These are phyloP conservation scores for Plasmodium coatneyi DNA, from an alignment of 169 alveolate genomes.

Conservation along the genomic window DNA sequence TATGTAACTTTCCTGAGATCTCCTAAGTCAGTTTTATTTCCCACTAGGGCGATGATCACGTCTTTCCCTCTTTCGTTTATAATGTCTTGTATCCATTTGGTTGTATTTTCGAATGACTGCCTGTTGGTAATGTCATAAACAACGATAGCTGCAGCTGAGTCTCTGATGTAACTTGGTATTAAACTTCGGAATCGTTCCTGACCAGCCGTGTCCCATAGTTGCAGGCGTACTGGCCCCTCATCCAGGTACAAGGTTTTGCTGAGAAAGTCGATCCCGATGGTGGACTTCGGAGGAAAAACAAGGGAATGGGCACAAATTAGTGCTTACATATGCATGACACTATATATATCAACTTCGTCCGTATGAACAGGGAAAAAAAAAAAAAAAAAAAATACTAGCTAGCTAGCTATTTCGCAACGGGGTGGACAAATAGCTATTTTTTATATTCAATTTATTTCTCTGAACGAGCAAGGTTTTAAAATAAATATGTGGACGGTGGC, in stretches of 20 bases:
- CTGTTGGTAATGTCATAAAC: conserved; percentile 96
- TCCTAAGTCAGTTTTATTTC: conserved; percentile 96
- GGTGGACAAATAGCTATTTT: not conserved
- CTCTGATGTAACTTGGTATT: conserved; percentile 97
- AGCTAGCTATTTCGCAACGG: not conserved
- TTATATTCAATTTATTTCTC: not conserved
- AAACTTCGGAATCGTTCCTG: conserved; percentile 96
- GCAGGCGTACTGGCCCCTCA: conserved; percentile 95
- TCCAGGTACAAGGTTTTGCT: conserved; percentile 95
- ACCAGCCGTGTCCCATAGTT: conserved; percentile 99
- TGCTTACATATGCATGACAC: not conserved
- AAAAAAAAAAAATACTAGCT: not conserved
- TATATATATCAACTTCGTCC: not conserved
- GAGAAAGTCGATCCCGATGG: conserved; percentile 97
- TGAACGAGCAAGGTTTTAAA: not conserved
- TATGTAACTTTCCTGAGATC: conserved; percentile 94
- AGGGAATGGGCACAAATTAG: conserved; percentile 4
- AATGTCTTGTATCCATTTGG: conserved; percentile 98
- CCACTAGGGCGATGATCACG: conserved; percentile 96
- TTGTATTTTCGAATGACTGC: conserved; percentile 91
- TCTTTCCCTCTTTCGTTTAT: conserved; percentile 95
- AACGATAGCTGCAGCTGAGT: conserved; percentile 96
- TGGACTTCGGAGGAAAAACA: conserved; percentile 79
- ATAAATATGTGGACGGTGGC: not conserved
- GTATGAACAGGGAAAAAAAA: not conserved